Percentiles rank a stretch among this genome's conserved stretches.
Conservation (phyloP, 352 stramenopile genomes). For the Pythium rhizo-oryzae region DNA sequence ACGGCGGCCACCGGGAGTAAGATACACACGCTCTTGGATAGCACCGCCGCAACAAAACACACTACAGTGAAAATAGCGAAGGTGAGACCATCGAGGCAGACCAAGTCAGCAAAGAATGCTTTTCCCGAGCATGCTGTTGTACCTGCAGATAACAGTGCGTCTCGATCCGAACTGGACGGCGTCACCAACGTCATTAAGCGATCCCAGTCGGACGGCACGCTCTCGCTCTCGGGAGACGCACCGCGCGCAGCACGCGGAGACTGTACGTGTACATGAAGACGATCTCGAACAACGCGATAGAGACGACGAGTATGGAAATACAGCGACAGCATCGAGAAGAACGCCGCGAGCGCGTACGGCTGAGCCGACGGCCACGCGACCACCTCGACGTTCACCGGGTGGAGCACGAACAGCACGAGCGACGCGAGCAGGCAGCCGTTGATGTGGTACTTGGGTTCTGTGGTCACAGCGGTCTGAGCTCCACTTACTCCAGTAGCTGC, state of each 20-base stretch:
- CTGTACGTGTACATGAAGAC: background rate
- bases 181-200: slow-evolving; percentile 6
- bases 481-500: no score
- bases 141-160: slow-evolving; percentile 24
- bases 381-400: slow-evolving; percentile 70
- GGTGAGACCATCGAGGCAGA: background rate
- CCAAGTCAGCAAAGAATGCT: no score
- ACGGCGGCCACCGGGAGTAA: slow-evolving; percentile 42
- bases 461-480: background rate
- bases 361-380: slow-evolving; percentile 72
- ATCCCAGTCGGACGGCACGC: slow-evolving; percentile 21
- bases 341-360: slow-evolving; percentile 56
- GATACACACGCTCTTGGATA: slow-evolving; percentile 65
- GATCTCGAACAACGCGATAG: background rate
- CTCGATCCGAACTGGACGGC: slow-evolving; percentile 8
- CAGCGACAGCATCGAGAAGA: slow-evolving; percentile 56
- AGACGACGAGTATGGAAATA: slow-evolving; percentile 27
- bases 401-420: slow-evolving; percentile 50
- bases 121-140: no score
- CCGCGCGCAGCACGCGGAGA: slow-evolving; percentile 18
- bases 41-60: slow-evolving; percentile 40
- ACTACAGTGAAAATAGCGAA: slow-evolving; percentile 12
- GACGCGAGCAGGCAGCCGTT: slow-evolving; percentile 45
- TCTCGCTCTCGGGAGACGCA: slow-evolving; percentile 25
- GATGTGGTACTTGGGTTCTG: background rate